Base-by-base conservation (phyloP, 352 stramenopile genomes). In the Phytophthora megakarya region DNA sequence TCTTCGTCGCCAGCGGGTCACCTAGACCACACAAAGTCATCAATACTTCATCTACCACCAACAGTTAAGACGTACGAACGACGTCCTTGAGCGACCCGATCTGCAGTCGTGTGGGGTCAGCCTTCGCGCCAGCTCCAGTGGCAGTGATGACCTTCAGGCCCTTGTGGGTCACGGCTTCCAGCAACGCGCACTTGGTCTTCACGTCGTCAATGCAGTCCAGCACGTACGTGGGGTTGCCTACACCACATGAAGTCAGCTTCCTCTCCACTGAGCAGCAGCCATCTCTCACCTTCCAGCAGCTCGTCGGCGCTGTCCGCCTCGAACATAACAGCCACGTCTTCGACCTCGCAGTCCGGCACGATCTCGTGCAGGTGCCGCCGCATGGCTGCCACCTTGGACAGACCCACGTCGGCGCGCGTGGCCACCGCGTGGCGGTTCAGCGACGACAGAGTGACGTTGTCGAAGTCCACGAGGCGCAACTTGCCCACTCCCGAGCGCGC, bases 141-240 rank as follows among this genome's bases (percentile, higher is more conserved):
- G 86, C 81, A n/a, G 86, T 93, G 66, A 93, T 91, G n/a, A 93
- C 78, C 65, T 88, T 88, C 45, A 93, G 71, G 3, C 75, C 73
- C 60, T 90, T 89, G 43, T 84, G 68, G 2, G 89, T 85, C 62
- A 96, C 98, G 37, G 96, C 80, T 23, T 89, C 83, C 18, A 99
- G 76, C 21, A 99, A 81, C 37, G 95, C 84, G 3, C 91, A 81
- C 73, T 99, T 99, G 42, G 97, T 99, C 45, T 92, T 96, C 28
- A 99, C 89, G 80, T 99, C 97, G 75, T 99, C 98, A 73, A 99
- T 99, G 61, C 97, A 99, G 76, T 99, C 97, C 64, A 99, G 75
- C 19, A 99, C 90, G 51, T 92, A 98, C 66, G 86, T 98, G 73
- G 81, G 95, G 70, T 82, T 87, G 19, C 80, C 75, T 80, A 30